phyloP scores from a whole-genome alignment of 2,329 filamentous ascomycete genomes.

The Nectriaceae sp. region DNA sequence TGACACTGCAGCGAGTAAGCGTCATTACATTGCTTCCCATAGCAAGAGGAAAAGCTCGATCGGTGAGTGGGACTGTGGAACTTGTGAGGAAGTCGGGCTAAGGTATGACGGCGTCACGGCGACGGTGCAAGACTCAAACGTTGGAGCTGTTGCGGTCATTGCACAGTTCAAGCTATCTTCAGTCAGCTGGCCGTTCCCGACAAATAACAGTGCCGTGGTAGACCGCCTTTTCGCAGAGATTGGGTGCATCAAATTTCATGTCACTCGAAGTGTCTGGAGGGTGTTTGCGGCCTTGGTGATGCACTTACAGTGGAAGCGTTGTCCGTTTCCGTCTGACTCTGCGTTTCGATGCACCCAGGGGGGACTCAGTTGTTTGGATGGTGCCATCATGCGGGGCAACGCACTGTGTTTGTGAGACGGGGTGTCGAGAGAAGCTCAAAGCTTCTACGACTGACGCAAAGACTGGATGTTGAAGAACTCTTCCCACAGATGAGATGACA shows the following conservation, averaged over 20 bases:
- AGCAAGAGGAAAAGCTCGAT: conserved; percentile 22
- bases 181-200: neutral
- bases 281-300: neutral
- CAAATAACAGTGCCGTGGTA: neutral
- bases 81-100: conserved; percentile 1
- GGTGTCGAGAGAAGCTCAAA: too few relatives aligned
- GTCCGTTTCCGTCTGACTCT: neutral
- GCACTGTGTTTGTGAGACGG: conserved; percentile 27
- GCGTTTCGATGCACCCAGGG: conserved; percentile 17
- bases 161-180: neutral
- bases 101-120: neutral
- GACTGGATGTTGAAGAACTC: too few relatives aligned
- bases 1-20: conserved; percentile 31
- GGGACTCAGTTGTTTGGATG: conserved; percentile 1
- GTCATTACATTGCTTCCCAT: conserved; percentile 28
- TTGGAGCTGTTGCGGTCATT: neutral
- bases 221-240: neutral
- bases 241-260: too few relatives aligned
- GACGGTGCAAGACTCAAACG: neutral
- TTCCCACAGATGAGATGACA: too few relatives aligned
- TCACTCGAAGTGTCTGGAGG: neutral
- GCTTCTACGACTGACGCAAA: conserved; percentile 15
- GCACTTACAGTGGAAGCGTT: neutral
- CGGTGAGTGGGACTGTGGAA: conserved; percentile 21
- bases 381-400: conserved; percentile 31